phyloP scores from a whole-genome alignment of 139 green algal genomes.

The Tetradesmus obliquus region DNA sequence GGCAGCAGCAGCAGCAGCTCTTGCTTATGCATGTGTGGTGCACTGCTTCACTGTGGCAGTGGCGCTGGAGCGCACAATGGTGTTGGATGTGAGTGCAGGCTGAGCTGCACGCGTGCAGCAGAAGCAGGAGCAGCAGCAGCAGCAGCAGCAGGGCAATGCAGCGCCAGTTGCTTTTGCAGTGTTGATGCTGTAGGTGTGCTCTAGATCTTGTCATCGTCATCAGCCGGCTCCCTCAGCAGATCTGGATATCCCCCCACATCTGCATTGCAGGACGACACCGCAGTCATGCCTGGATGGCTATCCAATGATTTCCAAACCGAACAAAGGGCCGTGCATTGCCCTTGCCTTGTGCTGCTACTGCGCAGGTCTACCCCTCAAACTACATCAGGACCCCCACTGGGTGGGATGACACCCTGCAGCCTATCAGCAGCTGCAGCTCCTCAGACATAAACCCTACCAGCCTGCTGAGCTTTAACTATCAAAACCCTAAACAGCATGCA shows the following conservation, averaged over 20 bases:
- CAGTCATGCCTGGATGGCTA: neutral
- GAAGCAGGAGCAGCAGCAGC: neutral
- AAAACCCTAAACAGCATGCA: neutral
- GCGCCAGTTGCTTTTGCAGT: no score
- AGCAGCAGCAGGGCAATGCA: neutral
- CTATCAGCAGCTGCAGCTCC: neutral
- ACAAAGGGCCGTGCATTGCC: neutral
- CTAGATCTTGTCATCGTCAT: no score
- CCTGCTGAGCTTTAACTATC: no score
- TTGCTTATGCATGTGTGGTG: neutral
- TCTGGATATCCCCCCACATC: no score
- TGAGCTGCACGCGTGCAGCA: no score
- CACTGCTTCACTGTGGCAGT: neutral
- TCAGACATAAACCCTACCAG: neutral
- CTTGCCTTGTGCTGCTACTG: neutral
- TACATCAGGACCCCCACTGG: neutral
- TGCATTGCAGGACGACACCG: no score
- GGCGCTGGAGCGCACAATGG: neutral
- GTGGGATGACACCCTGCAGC: neutral
- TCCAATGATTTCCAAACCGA: neutral
- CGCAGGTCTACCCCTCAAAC: constrained; percentile 6
- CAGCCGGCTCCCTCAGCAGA: no score
- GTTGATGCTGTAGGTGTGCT: no score
- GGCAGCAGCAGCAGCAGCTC: neutral
- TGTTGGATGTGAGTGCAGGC: neutral